phyloP scores from a whole-genome alignment of 208 protist genomes.

The Vickermania ingenoplastis region DNA sequence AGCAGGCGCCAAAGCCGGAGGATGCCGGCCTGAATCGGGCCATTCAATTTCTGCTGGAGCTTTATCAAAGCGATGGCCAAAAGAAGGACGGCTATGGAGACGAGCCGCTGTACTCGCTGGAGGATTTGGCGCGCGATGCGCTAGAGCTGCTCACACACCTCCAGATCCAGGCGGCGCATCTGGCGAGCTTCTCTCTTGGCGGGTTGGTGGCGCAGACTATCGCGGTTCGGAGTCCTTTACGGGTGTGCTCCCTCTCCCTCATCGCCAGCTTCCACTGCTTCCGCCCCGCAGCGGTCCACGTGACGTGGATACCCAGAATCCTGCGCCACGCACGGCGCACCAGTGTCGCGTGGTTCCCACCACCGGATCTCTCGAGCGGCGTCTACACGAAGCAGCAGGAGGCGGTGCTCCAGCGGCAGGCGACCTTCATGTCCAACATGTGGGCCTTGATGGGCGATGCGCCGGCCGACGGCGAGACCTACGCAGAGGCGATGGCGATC shows the following conservation, averaged over 20 bases:
- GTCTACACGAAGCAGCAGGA: not conserved
- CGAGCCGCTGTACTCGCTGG: constrained; percentile 10
- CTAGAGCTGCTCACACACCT: constrained; percentile 14
- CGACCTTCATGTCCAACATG: not conserved
- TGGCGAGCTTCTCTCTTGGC: constrained; percentile 21
- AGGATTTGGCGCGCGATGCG: constrained; percentile 11
- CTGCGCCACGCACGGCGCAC: not conserved
- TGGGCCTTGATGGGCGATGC: not conserved
- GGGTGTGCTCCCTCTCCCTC: constrained; percentile 11
- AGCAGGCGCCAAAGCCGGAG: not conserved
- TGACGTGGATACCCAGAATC: not conserved
- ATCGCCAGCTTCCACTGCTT: constrained; percentile 5
- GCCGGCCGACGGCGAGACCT: not conserved
- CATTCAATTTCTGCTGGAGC: not conserved
- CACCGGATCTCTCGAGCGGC: not conserved
- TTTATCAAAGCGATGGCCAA: not conserved
- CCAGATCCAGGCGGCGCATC: constrained; percentile 4
- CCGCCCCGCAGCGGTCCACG: not conserved
- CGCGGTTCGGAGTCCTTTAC: constrained; percentile 9
- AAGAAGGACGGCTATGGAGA: not conserved
- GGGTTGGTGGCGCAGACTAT: constrained; percentile 24
- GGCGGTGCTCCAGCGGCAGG: not conserved
- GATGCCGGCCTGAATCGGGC: not conserved
- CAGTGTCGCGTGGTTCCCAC: constrained; percentile 1
- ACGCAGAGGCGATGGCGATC: not conserved